These are phyloP conservation scores for Extremus antarcticus DNA, from an alignment of 495 filamentous ascomycete genomes.

Conservation along the genomic window DNA sequence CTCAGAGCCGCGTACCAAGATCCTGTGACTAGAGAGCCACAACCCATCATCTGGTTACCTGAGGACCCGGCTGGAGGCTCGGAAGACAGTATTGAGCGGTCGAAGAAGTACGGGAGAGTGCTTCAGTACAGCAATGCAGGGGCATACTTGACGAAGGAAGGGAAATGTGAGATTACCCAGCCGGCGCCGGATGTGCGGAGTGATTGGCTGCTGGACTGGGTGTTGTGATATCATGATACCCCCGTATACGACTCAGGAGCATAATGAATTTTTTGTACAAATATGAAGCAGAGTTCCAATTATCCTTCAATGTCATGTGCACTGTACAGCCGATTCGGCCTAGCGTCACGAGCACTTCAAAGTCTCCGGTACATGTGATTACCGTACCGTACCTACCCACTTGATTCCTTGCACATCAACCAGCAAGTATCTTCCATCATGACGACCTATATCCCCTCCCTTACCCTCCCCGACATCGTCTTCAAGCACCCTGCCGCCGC, in stretches of 20 bases:
- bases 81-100: background rate
- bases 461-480: conserved; percentile 50
- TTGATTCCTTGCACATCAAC: no score
- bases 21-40: conserved; percentile 6
- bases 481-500: conserved; percentile 57
- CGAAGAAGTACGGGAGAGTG: background rate
- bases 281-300: background rate
- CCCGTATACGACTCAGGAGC: background rate
- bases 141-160: conserved; percentile 5
- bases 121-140: conserved; percentile 6
- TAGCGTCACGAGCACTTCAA: no score
- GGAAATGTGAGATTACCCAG: conserved; percentile 8
- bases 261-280: background rate
- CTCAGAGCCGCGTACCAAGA: conserved; percentile 9
- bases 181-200: conserved; percentile 6
- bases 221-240: no score
- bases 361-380: no score
- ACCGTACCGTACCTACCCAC: no score
- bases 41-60: conserved; percentile 7
- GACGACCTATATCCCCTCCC: conserved; percentile 50
- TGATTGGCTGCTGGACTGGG: conserved; percentile 10
- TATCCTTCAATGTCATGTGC: no score
- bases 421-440: no score
- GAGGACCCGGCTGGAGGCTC: conserved; percentile 4
- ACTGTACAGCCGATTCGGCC: no score